phyloP scores from a whole-genome alignment of 2,329 filamentous ascomycete species.

The Diaporthe sp. region DNA sequence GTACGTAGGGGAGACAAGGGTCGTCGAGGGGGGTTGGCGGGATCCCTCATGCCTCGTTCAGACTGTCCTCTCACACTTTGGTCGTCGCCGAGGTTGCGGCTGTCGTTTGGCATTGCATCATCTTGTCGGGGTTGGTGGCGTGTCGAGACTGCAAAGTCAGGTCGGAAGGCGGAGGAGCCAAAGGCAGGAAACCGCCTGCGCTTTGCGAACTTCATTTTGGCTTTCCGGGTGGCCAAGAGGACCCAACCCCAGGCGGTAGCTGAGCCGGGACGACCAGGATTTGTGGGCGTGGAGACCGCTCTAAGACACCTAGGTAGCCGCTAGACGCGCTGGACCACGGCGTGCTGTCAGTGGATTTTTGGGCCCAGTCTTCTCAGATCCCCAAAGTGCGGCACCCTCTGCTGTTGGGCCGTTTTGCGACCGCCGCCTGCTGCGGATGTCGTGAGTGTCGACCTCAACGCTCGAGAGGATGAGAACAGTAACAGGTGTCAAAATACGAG shows the following conservation, averaged over 20 bases:
- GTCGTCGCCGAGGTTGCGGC: constrained; percentile 49
- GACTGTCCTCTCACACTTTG: constrained; percentile 52
- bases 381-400: not conserved
- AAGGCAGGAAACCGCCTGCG: constrained; percentile 41
- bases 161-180: constrained; percentile 19
- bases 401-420: not conserved
- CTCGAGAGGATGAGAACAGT: not conserved
- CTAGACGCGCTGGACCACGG: constrained; percentile 36
- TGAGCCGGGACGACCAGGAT: constrained; percentile 34
- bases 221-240: constrained; percentile 44
- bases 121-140: constrained; percentile 46
- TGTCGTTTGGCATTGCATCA: constrained; percentile 58
- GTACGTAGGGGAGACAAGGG: constrained; percentile 46
- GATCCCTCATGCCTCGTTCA: constrained; percentile 49
- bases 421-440: not conserved
- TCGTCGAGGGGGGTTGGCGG: constrained; percentile 43
- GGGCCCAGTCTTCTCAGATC: not conserved
- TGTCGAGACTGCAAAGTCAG: constrained; percentile 39
- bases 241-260: constrained; percentile 33
- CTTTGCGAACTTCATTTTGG: constrained; percentile 47
- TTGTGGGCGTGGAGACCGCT: constrained; percentile 26
- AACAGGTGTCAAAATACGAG: not conserved
- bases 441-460: not conserved
- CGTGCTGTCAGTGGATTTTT: constrained; percentile 18
- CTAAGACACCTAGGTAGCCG: constrained; percentile 31